phyloP scores from a whole-genome alignment of 1,284 basidiomycete genomes.

The Ceratobasidium sp. region DNA sequence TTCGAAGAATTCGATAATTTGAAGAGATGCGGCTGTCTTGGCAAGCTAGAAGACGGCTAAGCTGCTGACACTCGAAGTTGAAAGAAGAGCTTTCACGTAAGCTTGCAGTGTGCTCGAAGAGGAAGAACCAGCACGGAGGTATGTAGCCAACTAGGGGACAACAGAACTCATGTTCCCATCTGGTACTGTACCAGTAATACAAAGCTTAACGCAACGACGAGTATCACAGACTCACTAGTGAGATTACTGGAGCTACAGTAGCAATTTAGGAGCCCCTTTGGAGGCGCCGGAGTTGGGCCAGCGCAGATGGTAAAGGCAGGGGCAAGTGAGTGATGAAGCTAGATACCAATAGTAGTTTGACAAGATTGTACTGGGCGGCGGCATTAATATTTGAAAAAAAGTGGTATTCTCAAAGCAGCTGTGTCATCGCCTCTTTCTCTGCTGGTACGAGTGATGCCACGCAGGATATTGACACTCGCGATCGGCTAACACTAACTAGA shows the following conservation, averaged over 20 bases:
- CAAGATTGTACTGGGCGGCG: constrained; percentile 58
- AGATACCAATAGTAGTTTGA: constrained; percentile 71
- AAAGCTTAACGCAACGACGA: constrained; percentile 39
- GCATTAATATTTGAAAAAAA: constrained; percentile 17
- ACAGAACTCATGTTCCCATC: not conserved
- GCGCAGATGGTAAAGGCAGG: constrained; percentile 58
- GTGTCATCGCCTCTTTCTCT: constrained; percentile 4
- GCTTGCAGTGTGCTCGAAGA: constrained; percentile 75
- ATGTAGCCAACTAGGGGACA: constrained; percentile 28
- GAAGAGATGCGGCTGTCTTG: no score
- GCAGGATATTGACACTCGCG: constrained; percentile 16
- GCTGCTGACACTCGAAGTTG: no score
- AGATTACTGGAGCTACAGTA: constrained; percentile 31
- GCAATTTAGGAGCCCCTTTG: constrained; percentile 42
- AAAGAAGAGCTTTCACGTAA: constrained; percentile 79
- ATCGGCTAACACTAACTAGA: not conserved
- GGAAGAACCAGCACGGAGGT: constrained; percentile 55
- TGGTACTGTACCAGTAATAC: constrained; percentile 31
- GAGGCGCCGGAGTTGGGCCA: constrained; percentile 7
- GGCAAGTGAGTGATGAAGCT: constrained; percentile 7
- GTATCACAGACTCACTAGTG: constrained; percentile 23
- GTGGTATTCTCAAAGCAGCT: not conserved
- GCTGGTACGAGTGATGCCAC: constrained; percentile 12
- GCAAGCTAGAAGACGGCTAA: no score
- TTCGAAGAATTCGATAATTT: no score